A percentile compares a stretch with the other conserved stretches of the same genome.
Evolutionary conservation across 768 basidiomycete genomes (phyloP).

Genomic region (Podaxis mareebaensis): DNA sequence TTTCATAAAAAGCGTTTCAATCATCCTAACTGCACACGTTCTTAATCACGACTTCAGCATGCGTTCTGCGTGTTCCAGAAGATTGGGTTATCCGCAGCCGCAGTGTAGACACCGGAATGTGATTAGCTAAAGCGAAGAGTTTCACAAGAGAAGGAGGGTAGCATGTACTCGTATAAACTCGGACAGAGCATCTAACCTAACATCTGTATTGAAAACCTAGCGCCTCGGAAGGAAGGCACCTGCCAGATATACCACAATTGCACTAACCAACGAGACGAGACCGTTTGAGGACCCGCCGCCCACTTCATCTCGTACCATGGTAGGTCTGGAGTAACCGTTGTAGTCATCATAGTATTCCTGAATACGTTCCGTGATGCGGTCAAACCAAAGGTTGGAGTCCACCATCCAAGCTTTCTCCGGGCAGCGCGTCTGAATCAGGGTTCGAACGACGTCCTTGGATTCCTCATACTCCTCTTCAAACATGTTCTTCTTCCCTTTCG

Average conservation of each 20-base stretch:
- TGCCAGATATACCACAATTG: not conserved
- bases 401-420: not conserved
- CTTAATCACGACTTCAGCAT: too few relatives aligned
- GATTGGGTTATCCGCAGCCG: too few relatives aligned
- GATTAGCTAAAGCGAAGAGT: too few relatives aligned
- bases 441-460: constrained; percentile 12
- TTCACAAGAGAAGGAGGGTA: too few relatives aligned
- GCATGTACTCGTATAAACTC: too few relatives aligned
- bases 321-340: not conserved
- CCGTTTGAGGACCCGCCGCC: not conserved
- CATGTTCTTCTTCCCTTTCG: constrained; percentile 26
- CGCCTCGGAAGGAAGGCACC: not conserved
- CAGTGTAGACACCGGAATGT: too few relatives aligned
- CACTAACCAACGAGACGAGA: not conserved
- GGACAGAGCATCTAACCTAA: too few relatives aligned
- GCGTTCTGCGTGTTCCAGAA: too few relatives aligned
- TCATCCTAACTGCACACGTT: too few relatives aligned
- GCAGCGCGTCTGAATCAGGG: not conserved
- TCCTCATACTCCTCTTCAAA: constrained; percentile 23
- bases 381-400: not conserved
- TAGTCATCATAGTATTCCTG: constrained; percentile 6
- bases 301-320: not conserved
- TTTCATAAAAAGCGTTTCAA: too few relatives aligned
- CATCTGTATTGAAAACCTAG: too few relatives aligned
- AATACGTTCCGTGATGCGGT: not conserved